Evolutionary conservation across 2,329 filamentous ascomycete species (phyloP), one percentile per base, ranked within the genome.

Genomic region (Colletotrichum horii): DNA sequence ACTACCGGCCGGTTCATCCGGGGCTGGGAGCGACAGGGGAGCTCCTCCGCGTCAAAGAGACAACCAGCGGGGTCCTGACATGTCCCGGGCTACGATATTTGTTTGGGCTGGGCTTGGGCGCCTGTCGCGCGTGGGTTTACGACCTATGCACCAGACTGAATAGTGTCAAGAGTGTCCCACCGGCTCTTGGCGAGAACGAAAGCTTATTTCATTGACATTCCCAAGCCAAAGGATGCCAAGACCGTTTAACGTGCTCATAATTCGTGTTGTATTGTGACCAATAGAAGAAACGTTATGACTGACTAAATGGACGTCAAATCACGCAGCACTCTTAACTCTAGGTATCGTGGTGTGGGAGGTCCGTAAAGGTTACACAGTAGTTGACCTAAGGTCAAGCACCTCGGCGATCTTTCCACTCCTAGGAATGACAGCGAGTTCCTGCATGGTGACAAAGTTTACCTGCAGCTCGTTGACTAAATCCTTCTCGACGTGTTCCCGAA

Each of bases 401-500:
- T 75, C 73, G 22, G 28, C 64, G 68, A 65, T 58, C 34, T 75
- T 75, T 2, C 73, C 73, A 19, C 70, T 75, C 19, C 70, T 68
- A 7, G 73, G 70, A 36, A 73, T 75, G 34, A 75, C 64, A 9
- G 28, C 70, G 4, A 75, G 70, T 16, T 75, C 73, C 43, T 64
- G 65, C 69, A 73, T 64, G 4, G n/a, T 65, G 16, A 75, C 12
- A 22, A 75, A 75, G 43, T 65, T 65, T 4, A 73, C 22, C 22
- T 32, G 11, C 24, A 75, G 60, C 19, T 66, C 64, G 32, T 75
- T 75, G n/a, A 75, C 60, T 3, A 75, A 43, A 12, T 69, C 65
- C 58, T 73, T 75, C 28, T 69, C 56, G 56, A 75, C 73, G 58
- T 75, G 70, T 15, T 73, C 73, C 22, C 58, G 58, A 22, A 75